Conservation (phyloP, 129 eudicot species). For the Kitagawia praeruptora region DNA sequence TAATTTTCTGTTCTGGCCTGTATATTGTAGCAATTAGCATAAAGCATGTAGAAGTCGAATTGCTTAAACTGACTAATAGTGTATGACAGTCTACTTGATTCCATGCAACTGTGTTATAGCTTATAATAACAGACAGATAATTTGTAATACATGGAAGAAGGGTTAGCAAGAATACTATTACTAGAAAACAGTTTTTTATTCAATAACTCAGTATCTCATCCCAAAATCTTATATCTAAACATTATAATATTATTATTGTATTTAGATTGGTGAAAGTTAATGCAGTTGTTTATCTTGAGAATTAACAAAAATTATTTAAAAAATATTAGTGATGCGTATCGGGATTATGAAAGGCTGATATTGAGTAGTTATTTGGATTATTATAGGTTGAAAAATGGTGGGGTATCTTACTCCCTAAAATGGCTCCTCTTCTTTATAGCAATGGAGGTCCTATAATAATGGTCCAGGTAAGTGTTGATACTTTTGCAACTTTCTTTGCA, state of each 20-base stretch:
- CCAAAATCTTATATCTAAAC: neutral
- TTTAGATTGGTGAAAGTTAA: neutral
- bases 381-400: slow-evolving; percentile 84
- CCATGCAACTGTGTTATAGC: neutral
- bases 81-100: neutral
- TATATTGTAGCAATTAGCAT: neutral
- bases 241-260: neutral
- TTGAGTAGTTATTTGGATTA: slow-evolving; percentile 2
- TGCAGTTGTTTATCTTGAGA: neutral
- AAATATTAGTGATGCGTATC: neutral
- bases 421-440: slow-evolving; percentile 67
- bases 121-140: neutral
- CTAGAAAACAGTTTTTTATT: neutral
- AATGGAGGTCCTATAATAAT: slow-evolving; percentile 91
- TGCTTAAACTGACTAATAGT: neutral
- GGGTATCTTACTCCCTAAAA: slow-evolving; percentile 65
- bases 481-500: neutral
- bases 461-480: slow-evolving; percentile 61
- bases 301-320: neutral
- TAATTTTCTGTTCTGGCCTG: neutral
- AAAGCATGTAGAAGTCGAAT: neutral
- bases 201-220: slow-evolving; percentile 7
- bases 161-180: neutral
- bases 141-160: neutral
- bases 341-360: neutral